These are phyloP conservation scores for Anthostomella pinea DNA, from an alignment of 2,329 filamentous ascomycete genomes.

Conservation along the genomic window DNA sequence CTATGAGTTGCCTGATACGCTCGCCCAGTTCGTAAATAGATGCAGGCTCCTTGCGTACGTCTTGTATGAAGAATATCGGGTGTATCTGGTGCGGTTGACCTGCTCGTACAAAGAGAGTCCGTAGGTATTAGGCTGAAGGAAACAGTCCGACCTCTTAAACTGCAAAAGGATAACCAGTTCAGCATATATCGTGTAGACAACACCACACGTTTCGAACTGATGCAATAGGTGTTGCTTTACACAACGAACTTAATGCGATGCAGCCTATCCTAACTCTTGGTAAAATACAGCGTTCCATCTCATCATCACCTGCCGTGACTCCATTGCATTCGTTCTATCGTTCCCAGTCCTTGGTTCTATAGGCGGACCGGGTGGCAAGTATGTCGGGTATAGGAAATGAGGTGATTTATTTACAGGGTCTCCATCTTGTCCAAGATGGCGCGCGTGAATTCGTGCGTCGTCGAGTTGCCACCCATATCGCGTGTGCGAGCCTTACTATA, in stretches of 20 bases:
- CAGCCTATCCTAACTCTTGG: constrained; percentile 29
- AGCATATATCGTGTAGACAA: too few species aligned
- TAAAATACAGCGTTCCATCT: constrained; percentile 30
- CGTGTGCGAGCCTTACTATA: constrained; percentile 79
- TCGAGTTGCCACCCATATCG: constrained; percentile 90
- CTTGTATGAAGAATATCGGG: too few species aligned
- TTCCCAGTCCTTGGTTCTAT: constrained; percentile 28
- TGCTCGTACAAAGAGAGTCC: too few species aligned
- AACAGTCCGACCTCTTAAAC: too few species aligned
- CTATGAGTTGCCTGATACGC: too few species aligned
- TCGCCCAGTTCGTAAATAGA: too few species aligned
- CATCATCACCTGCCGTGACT: constrained; percentile 30
- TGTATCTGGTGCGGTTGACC: too few species aligned
- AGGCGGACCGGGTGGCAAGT: constrained; percentile 17
- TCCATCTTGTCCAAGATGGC: constrained; percentile 97
- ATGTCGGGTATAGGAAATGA: constrained; percentile 14
- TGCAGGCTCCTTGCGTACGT: too few species aligned
- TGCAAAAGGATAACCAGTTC: too few species aligned
- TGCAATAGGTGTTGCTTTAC: too few species aligned
- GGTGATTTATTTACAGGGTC: constrained; percentile 49
- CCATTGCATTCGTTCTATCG: constrained; percentile 29
- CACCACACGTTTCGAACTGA: too few species aligned
- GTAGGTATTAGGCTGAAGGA: too few species aligned
- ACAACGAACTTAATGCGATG: constrained; percentile 22
- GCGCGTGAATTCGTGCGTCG: constrained; percentile 91